These are phyloP conservation scores for Xylaria hypoxylon DNA, from an alignment of 2,329 filamentous ascomycete genomes.

Conservation along the genomic window DNA sequence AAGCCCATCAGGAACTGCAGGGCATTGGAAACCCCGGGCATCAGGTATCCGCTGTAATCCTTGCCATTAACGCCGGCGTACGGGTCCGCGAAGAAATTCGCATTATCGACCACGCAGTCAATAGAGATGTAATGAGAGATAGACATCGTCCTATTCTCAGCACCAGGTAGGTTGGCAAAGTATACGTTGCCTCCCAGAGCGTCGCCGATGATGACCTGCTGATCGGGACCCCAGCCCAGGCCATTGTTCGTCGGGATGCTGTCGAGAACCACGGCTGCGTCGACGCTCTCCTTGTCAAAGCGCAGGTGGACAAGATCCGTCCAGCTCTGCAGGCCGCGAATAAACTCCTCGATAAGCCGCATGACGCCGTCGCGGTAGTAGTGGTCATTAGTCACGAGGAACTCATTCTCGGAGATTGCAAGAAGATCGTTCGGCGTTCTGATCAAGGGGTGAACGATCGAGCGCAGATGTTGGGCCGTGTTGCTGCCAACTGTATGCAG, in stretches of 20 bases:
- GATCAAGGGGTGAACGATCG: conserved; percentile 64
- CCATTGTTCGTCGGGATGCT: conserved; percentile 68
- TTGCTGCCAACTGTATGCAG: conserved; percentile 61
- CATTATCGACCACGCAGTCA: conserved; percentile 66
- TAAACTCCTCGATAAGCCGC: conserved; percentile 61
- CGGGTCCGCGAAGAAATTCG: conserved; percentile 67
- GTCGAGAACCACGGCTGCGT: conserved; percentile 57
- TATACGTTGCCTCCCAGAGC: conserved; percentile 61
- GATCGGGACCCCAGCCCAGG: conserved; percentile 59
- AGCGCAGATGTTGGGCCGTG: conserved; percentile 60
- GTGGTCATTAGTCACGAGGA: conserved; percentile 73
- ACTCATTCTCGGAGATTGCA: conserved; percentile 58
- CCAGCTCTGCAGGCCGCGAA: conserved; percentile 57
- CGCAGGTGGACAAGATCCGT: conserved; percentile 61
- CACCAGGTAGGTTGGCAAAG: conserved; percentile 50
- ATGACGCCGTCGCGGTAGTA: conserved; percentile 61
- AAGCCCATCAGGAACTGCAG: conserved; percentile 52
- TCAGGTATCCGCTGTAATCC: conserved; percentile 66
- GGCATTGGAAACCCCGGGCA: conserved; percentile 59
- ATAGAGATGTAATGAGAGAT: conserved; percentile 58
- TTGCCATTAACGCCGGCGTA: conserved; percentile 55
- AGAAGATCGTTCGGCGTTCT: conserved; percentile 70
- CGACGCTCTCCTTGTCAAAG: conserved; percentile 54
- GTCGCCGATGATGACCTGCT: conserved; percentile 59
- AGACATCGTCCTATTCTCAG: conserved; percentile 51